Base-by-base conservation (phyloP, 148 eudicot genomes). In the Chenopodium formosanum region DNA sequence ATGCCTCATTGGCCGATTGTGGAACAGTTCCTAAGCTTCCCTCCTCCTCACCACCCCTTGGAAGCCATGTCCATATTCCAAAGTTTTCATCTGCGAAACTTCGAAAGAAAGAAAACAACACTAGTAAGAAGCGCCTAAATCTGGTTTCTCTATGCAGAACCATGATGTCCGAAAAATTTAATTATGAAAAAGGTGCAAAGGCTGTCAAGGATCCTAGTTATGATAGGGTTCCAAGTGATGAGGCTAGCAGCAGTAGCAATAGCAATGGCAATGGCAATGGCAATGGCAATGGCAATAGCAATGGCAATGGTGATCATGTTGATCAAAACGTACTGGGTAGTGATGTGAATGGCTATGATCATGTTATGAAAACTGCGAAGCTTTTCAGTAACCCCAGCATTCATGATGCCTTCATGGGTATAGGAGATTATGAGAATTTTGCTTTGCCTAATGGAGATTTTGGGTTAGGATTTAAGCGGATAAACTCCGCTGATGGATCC, bases 401-500 rank as follows among this genome's bases (percentile, higher is more conserved):
- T 78, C 99, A 92, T 75, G 95, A 96, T 80, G 98, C 94, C 17
- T 96, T 94, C 83, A 34, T 91, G 91, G 99, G 99, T 76, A 68
- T 78, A 22, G 98, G 97, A 78, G 93, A 96, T 40, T 96, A 90
- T 64, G 92, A 89, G 82, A 83, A 89, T 56, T 81, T 96, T 85
- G 87, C 86, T 23, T 70, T 86, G 64, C 90, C 90, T 6, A 76
- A 87, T 83, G 97, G 97, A 50, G 84, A 84, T 31, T 94, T 91
- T 63, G 99, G 99, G 47, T 86, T 96, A 52, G 99, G 99, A 32
- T 96, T 96, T 78, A 91, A 80, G 86, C 92, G 91, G 78, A 82
- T 86, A 67, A 85, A 85, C 19, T 82, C 91, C 0, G 74, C 65
- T 44, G 97, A 96, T 79, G 97, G 97, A 19, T 81, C 83, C 6